These are phyloP conservation scores for Sugiyamaella marilandica DNA, from an alignment of 805 yeast species.

Conservation along the genomic window DNA sequence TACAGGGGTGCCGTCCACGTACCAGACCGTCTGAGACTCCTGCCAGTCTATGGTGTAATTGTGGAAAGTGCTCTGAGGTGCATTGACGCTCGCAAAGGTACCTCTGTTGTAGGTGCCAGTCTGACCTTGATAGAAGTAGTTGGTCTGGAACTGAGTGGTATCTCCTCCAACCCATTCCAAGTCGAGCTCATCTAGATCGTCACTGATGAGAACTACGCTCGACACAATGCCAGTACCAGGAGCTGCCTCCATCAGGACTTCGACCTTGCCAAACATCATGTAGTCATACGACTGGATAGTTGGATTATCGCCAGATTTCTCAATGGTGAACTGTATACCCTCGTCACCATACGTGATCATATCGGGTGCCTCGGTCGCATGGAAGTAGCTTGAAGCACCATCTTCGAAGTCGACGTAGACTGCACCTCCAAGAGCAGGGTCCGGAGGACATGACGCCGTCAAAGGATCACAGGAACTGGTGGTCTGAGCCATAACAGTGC, in stretches of 20 bases:
- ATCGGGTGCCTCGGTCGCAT: constrained; percentile 32
- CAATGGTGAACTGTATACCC: constrained; percentile 61
- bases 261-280: constrained; percentile 85
- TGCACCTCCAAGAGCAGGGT: constrained; percentile 59
- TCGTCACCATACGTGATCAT: constrained; percentile 41
- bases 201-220: constrained; percentile 73
- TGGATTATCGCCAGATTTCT: constrained; percentile 69
- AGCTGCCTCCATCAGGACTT: constrained; percentile 66
- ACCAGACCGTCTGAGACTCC: constrained; percentile 59
- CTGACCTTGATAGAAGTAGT: constrained; percentile 74
- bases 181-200: constrained; percentile 87
- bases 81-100: constrained; percentile 52
- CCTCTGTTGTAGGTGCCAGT: constrained; percentile 79
- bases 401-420: constrained; percentile 47
- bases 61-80: constrained; percentile 58
- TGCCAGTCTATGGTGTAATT: constrained; percentile 87
- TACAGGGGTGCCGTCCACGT: constrained; percentile 61
- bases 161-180: constrained; percentile 86
- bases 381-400: constrained; percentile 41
- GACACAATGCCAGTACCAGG: constrained; percentile 76
- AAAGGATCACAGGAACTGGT: constrained; percentile 44
- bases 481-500: constrained; percentile 26
- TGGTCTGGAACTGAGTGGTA: constrained; percentile 62
- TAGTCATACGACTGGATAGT: constrained; percentile 71
- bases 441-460: constrained; percentile 40